Conservation (phyloP, 2,329 filamentous ascomycete species). For the Calonectria ilicicola region DNA sequence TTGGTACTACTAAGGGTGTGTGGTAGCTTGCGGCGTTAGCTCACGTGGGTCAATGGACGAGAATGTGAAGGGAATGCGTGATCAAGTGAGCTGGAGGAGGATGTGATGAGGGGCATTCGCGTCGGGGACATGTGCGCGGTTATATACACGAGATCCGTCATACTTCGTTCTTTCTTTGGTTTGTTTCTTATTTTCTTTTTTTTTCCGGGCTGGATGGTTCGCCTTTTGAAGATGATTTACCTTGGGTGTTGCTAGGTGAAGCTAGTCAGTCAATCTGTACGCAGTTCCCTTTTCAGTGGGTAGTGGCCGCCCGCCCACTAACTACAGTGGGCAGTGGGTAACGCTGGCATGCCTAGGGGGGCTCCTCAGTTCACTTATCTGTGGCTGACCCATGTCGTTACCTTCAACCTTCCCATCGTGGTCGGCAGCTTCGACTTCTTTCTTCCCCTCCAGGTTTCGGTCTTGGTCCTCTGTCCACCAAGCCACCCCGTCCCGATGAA, state of each 20-base stretch:
- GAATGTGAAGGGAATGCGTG: constrained; percentile 11
- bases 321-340: background rate
- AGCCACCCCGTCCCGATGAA: constrained; percentile 69
- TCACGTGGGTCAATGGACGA: constrained; percentile 35
- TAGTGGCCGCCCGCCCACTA: constrained; percentile 11
- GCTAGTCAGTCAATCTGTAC: background rate
- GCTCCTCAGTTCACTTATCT: background rate
- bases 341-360: background rate
- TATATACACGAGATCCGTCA: background rate
- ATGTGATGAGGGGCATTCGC: constrained; percentile 26
- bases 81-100: constrained; percentile 28
- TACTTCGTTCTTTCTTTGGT: background rate
- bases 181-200: background rate
- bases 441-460: constrained; percentile 4
- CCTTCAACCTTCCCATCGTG: constrained; percentile 20
- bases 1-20: constrained; percentile 10
- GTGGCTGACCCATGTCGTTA: constrained; percentile 22
- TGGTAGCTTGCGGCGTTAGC: background rate
- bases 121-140: background rate
- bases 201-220: background rate
- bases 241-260: background rate
- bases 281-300: background rate
- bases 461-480: constrained; percentile 29
- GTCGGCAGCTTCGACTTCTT: constrained; percentile 11
- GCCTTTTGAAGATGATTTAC: background rate